These are phyloP conservation scores for Globisporangium nodosum DNA, from an alignment of 352 stramenopile species.

Conservation along the genomic window DNA sequence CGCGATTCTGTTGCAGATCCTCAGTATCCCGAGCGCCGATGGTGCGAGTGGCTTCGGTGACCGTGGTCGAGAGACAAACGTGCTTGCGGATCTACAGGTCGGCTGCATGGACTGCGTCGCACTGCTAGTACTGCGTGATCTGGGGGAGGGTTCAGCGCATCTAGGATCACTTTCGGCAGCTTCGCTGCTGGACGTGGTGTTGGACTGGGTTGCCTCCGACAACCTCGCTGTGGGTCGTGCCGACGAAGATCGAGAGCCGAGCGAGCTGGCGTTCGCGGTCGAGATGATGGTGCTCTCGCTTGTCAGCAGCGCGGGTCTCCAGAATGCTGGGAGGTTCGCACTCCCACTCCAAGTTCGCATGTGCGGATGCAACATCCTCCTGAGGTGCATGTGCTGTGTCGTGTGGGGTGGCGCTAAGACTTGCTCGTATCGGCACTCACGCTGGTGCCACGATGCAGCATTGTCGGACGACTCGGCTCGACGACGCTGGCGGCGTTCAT, in stretches of 20 bases:
- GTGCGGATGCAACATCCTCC: conserved; percentile 58
- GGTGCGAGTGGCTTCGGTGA: not conserved
- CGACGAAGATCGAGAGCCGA: not conserved
- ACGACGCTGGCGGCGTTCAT: conserved; percentile 8
- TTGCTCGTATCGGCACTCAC: not conserved
- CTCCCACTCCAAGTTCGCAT: conserved; percentile 45
- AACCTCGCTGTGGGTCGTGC: not conserved
- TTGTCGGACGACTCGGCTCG: conserved; percentile 7
- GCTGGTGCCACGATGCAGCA: not conserved
- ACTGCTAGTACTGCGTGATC: conserved; percentile 29
- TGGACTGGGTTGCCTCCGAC: conserved; percentile 27
- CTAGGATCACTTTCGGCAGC: not conserved
- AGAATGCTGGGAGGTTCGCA: conserved; percentile 12
- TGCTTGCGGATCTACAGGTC: conserved; percentile 56
- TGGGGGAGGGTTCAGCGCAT: not conserved
- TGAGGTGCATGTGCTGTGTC: conserved; percentile 29
- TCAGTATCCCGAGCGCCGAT: conserved; percentile 32
- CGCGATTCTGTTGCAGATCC: conserved; percentile 36
- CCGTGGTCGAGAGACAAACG: conserved; percentile 6
- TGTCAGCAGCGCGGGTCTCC: conserved; percentile 13
- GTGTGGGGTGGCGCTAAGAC: too few species aligned
- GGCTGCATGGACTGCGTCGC: conserved; percentile 67
- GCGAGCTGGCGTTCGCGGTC: conserved; percentile 7
- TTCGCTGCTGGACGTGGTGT: conserved; percentile 25
- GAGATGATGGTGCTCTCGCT: conserved; percentile 12